Evolutionary conservation across 2,329 filamentous ascomycete species (phyloP).

Genomic region (Aspergillus ruber): DNA sequence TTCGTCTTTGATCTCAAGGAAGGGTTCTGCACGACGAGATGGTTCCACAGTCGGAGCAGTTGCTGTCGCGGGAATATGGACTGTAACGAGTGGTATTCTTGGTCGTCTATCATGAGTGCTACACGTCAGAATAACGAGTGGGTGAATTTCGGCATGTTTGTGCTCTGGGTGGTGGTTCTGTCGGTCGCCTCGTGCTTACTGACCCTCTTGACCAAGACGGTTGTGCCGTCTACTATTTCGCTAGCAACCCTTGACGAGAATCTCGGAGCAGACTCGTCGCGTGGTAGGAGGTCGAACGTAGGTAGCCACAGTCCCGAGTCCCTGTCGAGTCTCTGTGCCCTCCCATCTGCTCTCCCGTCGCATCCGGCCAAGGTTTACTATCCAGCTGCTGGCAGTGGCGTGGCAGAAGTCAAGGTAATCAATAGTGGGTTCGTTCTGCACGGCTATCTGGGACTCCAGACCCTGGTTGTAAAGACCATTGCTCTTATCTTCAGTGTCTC

Average conservation of each 20-base stretch:
- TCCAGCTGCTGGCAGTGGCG: conserved; percentile 89
- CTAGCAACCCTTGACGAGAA: conserved; percentile 90
- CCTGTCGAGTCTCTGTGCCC: conserved; percentile 34
- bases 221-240: conserved; percentile 81
- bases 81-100: conserved; percentile 57
- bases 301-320: conserved; percentile 39
- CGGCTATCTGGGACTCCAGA: conserved; percentile 85
- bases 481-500: conserved; percentile 82
- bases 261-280: conserved; percentile 59
- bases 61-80: conserved; percentile 53
- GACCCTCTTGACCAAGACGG: conserved; percentile 85
- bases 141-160: conserved; percentile 73
- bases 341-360: conserved; percentile 25
- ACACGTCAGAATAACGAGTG: conserved; percentile 45
- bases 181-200: conserved; percentile 68
- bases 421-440: conserved; percentile 96
- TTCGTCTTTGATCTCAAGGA: conserved; percentile 86
- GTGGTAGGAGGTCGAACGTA: conserved; percentile 39
- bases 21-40: conserved; percentile 69
- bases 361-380: conserved; percentile 82
- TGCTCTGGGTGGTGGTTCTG: conserved; percentile 64
- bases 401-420: conserved; percentile 95
- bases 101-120: conserved; percentile 58
- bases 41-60: conserved; percentile 65
- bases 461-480: conserved; percentile 75